phyloP scores from a whole-genome alignment of 768 basidiomycete genomes.

The Lactarius akahatsu region DNA sequence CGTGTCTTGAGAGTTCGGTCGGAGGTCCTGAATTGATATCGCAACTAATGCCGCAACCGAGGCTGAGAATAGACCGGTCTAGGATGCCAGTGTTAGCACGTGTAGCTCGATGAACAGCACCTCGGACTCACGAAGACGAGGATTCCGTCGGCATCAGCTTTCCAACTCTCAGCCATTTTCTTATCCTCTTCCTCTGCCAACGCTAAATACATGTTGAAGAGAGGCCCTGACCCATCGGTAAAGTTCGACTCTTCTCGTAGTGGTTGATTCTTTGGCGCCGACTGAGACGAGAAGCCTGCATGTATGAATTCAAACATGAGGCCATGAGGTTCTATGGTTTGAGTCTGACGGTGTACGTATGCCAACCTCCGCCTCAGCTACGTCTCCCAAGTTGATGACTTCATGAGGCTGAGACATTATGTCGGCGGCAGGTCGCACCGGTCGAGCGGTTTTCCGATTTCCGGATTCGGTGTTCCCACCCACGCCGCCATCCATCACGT shows the following conservation, averaged over 20 bases:
- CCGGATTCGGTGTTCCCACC: not conserved
- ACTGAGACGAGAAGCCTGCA: not conserved
- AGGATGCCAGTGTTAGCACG: not conserved
- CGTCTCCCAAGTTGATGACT: not conserved
- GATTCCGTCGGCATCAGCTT: not conserved
- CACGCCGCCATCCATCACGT: not conserved
- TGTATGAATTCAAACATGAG: not conserved
- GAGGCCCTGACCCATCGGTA: not conserved
- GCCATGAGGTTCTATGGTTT: not conserved
- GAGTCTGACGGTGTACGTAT: not conserved
- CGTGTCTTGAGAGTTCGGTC: constrained; percentile 4
- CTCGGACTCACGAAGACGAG: not conserved
- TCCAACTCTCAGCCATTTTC: not conserved
- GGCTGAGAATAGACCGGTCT: not conserved
- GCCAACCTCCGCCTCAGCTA: not conserved
- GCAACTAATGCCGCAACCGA: not conserved
- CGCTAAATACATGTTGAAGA: not conserved
- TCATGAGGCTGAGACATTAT: not conserved
- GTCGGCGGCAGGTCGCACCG: too few relatives aligned
- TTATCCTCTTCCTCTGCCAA: not conserved
- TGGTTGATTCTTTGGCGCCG: not conserved
- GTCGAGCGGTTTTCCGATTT: not conserved
- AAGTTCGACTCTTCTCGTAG: not conserved
- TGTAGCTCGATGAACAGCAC: not conserved
- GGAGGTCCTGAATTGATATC: not conserved